Evolutionary conservation across 257 asterid species (phyloP).

Genomic region (Capsicum pubescens): DNA sequence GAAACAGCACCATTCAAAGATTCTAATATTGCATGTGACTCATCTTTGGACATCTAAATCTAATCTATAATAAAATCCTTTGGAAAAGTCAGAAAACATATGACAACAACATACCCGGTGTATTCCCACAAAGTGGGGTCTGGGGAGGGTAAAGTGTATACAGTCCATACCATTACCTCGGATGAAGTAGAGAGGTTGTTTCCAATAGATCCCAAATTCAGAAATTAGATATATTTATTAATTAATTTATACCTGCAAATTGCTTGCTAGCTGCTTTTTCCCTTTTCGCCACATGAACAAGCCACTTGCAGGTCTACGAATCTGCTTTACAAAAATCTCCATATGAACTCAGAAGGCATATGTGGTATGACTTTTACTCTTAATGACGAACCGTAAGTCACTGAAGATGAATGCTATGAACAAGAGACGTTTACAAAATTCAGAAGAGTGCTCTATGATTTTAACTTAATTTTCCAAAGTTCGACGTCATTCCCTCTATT

Average conservation of each 20-base stretch:
- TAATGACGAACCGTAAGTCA: too few relatives aligned
- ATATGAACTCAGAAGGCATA: too few relatives aligned
- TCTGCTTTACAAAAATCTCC: neutral
- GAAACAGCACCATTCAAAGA: slow-evolving; percentile 26
- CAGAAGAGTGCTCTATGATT: slow-evolving; percentile 18
- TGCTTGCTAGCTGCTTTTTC: neutral
- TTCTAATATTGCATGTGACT: slow-evolving; percentile 28
- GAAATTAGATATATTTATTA: too few relatives aligned
- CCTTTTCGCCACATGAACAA: slow-evolving; percentile 22
- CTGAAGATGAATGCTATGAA: too few relatives aligned
- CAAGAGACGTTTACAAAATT: neutral
- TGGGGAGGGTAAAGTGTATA: too few relatives aligned
- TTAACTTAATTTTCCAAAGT: slow-evolving; percentile 75
- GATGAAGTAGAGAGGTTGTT: too few relatives aligned
- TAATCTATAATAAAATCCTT: neutral
- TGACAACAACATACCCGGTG: too few relatives aligned
- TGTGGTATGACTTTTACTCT: too few relatives aligned
- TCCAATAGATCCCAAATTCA: too few relatives aligned
- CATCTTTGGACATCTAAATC: neutral
- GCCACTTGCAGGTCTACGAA: neutral
- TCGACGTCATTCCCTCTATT: slow-evolving; percentile 81
- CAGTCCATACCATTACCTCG: too few relatives aligned
- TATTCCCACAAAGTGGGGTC: too few relatives aligned
- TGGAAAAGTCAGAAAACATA: neutral
- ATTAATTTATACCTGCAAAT: neutral